Base-by-base conservation (phyloP, 1,284 basidiomycete species). In the Cutaneotrichosporon mucoides region DNA sequence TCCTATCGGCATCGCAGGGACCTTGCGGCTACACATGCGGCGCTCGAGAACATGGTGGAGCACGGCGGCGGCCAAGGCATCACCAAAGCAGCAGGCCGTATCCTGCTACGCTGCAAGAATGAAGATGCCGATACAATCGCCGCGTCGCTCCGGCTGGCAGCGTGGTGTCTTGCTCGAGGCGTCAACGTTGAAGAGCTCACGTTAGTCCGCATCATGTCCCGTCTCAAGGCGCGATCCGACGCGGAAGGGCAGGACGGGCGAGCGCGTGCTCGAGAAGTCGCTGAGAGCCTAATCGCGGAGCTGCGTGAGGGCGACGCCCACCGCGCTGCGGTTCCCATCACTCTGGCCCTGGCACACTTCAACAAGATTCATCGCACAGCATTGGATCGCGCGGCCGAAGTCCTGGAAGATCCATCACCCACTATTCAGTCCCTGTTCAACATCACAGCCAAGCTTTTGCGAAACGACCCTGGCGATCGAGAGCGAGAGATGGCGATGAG, bases 21-120 rank as follows among this genome's bases (percentile, higher is more conserved):
- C 45, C 41, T 48, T 4, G 33, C 33, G 38, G 37, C 36, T n/a
- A 45, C 48, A 2, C 59, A 55, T 13, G 45, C 16, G 5, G 53
- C 50, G n/a, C 57, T 64, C 12, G 55, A 64, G 38, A 55, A 65
- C 13, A 34, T 72, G 15, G 54, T 70, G 6, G 64, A 64, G 15
- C 47, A 62, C 38, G 63, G 59, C 8, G 68, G 65, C 6, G 56
- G 44, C 6, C 10, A 12, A 1, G 61, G 59, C n/a, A 55, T 70
- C 24, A 59, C 55, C 4, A 42, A 52, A 8, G 16, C 46, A 2
- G 59, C 59, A 1, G 12, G 36, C 8, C 50, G 55, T 8, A 50
- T 54, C n/a, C 24, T 60, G 16, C 24, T 47, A 16, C 53, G 53
- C 24, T 37, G n/a, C 35, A 46, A 34, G 38, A 53, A 33, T 33